A percentile compares a stretch with the other conserved stretches of the same genome.
Conservation (phyloP, 1,139 yeast species). For the Pichia sp. region DNA sequence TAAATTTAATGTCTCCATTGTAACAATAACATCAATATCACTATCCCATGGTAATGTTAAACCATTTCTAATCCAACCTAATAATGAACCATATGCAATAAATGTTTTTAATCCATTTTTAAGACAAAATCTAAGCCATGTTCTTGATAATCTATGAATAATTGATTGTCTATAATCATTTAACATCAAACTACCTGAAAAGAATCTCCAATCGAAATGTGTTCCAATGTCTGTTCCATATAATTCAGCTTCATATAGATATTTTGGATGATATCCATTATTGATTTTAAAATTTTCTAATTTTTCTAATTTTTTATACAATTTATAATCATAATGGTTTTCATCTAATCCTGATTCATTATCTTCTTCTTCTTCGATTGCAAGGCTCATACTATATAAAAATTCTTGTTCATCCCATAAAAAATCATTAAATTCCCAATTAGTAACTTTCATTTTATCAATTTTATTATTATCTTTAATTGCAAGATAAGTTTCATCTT, state of each 20-base stretch:
- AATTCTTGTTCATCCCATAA: conserved; percentile 23
- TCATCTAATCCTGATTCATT: too few relatives aligned
- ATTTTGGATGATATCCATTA: conserved; percentile 23
- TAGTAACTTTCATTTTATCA: conserved; percentile 13
- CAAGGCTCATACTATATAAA: conserved; percentile 10
- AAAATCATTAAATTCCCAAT: conserved; percentile 22
- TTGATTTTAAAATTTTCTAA: conserved; percentile 17
- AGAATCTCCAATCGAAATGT: conserved; percentile 43
- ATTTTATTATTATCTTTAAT: conserved; percentile 3
- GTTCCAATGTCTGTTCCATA: conserved; percentile 25
- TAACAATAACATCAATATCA: conserved; percentile 53
- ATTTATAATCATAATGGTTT: conserved; percentile 21
- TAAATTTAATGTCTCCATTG: conserved; percentile 37
- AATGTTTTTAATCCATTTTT: conserved; percentile 42
- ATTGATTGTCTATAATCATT: conserved; percentile 35
- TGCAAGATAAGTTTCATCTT: conserved; percentile 19
- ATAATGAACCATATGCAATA: conserved; percentile 56
- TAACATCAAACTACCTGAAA: conserved; percentile 18
- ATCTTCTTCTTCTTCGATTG: too few relatives aligned
- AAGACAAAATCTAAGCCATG: conserved; percentile 49
- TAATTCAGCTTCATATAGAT: conserved; percentile 33
- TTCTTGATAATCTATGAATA: conserved; percentile 43
- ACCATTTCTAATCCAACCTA: conserved; percentile 62
- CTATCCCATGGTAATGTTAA: conserved; percentile 57
- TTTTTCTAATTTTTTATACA: conserved; percentile 17